These are phyloP conservation scores for Exsudoporus floridanus DNA, from an alignment of 1,284 basidiomycete species.

Conservation along the genomic window DNA sequence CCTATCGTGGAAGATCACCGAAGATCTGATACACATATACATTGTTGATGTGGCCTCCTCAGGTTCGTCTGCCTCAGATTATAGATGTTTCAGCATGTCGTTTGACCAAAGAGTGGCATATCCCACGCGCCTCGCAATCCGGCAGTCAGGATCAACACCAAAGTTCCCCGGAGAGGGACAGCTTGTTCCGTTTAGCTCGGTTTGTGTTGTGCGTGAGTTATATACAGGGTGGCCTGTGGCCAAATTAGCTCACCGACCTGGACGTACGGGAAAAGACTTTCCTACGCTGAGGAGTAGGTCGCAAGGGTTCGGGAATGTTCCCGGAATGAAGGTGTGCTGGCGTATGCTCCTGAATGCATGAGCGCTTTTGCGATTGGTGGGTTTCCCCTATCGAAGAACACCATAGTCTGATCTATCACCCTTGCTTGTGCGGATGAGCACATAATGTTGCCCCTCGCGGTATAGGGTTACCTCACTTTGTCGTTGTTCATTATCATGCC, in stretches of 20 bases:
- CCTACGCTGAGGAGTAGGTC: constrained; percentile 9
- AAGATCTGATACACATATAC: neutral
- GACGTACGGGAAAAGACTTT: neutral
- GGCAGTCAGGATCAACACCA: neutral
- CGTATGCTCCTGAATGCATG: constrained; percentile 6
- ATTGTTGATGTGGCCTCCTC: constrained; percentile 4
- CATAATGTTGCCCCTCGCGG: constrained; percentile 1
- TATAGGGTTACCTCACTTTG: constrained; percentile 3
- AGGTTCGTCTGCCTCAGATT: neutral
- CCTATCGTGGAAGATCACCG: constrained; percentile 14
- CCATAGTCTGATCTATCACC: constrained; percentile 1
- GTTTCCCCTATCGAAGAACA: constrained; percentile 13
- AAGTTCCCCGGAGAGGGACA: neutral
- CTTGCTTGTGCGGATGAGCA: neutral
- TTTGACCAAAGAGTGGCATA: constrained; percentile 8
- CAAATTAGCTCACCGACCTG: constrained; percentile 20
- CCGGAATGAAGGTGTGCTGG: too few relatives aligned
- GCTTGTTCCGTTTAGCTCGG: neutral
- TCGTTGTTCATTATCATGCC: neutral
- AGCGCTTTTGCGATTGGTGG: constrained; percentile 32
- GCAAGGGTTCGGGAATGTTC: constrained; percentile 7
- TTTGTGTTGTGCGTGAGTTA: neutral
- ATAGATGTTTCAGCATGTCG: neutral
- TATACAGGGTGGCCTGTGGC: constrained; percentile 20
- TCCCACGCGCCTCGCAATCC: neutral